phyloP scores from a whole-genome alignment of 208 protist genomes.

The Leptomonas pyrrhocoris region DNA sequence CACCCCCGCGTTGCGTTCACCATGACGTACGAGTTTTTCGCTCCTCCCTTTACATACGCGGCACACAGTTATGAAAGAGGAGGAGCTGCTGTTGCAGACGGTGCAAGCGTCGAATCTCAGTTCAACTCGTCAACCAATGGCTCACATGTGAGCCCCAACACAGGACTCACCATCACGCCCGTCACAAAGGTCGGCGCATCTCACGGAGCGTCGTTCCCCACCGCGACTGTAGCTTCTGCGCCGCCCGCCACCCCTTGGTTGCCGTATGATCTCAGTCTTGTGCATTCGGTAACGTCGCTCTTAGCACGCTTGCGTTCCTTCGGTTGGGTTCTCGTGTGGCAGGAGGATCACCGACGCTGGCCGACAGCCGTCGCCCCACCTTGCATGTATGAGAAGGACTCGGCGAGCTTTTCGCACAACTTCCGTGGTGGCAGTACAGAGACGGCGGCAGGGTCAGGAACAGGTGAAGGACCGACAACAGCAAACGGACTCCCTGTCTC shows the following conservation, averaged over 20 bases:
- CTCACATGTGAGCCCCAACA: no score
- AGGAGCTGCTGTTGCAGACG: no score
- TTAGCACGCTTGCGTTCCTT: constrained; percentile 2
- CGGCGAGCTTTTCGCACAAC: not conserved
- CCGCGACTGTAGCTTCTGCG: no score
- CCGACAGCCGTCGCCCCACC: constrained; percentile 30
- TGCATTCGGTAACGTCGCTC: not conserved
- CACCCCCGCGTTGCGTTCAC: constrained; percentile 23
- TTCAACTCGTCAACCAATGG: no score
- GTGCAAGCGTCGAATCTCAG: no score
- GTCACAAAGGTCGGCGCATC: no score
- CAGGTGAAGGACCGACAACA: not conserved
- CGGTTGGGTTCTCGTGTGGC: constrained; percentile 52
- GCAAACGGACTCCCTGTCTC: not conserved
- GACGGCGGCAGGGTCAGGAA: not conserved
- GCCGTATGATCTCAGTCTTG: not conserved
- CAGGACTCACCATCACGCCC: no score
- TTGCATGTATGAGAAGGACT: not conserved
- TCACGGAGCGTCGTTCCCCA: no score
- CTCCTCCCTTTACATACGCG: not conserved
- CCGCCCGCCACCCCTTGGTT: no score
- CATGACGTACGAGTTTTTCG: constrained; percentile 23
- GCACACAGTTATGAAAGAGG: no score
- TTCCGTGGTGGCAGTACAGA: not conserved
- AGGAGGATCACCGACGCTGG: constrained; percentile 46